Evolutionary conservation across 805 yeast species (phyloP).

Genomic region (Yamadazyma paraphyllophila): DNA sequence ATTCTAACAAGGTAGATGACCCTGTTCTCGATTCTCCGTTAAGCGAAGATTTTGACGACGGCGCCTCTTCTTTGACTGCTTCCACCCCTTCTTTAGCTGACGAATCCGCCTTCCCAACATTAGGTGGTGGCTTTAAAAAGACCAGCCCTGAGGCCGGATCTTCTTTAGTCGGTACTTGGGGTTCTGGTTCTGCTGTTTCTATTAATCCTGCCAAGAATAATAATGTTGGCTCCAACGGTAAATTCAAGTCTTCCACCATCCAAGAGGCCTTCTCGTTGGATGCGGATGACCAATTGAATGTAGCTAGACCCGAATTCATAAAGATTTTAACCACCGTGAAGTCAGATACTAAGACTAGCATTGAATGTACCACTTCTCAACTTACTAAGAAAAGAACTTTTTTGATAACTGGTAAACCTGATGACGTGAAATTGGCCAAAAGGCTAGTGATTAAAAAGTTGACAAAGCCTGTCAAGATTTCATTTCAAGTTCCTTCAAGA

Average conservation of each 20-base stretch:
- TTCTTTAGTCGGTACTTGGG: constrained; percentile 37
- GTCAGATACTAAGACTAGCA: constrained; percentile 57
- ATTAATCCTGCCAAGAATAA: constrained; percentile 8
- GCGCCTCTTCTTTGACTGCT: constrained; percentile 15
- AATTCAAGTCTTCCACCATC: constrained; percentile 52
- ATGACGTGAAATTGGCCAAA: constrained; percentile 65
- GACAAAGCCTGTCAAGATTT: constrained; percentile 66
- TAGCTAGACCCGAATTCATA: constrained; percentile 63
- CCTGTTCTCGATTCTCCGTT: constrained; percentile 14
- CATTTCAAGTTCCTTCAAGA: constrained; percentile 70
- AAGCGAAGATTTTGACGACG: constrained; percentile 14
- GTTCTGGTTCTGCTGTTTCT: constrained; percentile 14
- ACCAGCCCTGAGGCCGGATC: constrained; percentile 22
- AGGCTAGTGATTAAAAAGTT: constrained; percentile 72
- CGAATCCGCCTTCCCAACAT: constrained; percentile 62
- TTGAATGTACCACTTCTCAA: constrained; percentile 80
- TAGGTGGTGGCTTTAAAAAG: constrained; percentile 48
- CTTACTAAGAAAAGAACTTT: constrained; percentile 78
- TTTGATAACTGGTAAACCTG: constrained; percentile 72
- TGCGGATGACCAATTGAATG: constrained; percentile 62
- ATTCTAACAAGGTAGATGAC: constrained; percentile 8
- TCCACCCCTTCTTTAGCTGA: constrained; percentile 44
- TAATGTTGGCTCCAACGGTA: constrained; percentile 20
- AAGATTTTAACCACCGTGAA: constrained; percentile 65
- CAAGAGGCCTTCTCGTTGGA: constrained; percentile 80